Evolutionary conservation across 805 yeast genomes (phyloP), one percentile per base, ranked within the genome.

Genomic region (Candida tibetensis): DNA sequence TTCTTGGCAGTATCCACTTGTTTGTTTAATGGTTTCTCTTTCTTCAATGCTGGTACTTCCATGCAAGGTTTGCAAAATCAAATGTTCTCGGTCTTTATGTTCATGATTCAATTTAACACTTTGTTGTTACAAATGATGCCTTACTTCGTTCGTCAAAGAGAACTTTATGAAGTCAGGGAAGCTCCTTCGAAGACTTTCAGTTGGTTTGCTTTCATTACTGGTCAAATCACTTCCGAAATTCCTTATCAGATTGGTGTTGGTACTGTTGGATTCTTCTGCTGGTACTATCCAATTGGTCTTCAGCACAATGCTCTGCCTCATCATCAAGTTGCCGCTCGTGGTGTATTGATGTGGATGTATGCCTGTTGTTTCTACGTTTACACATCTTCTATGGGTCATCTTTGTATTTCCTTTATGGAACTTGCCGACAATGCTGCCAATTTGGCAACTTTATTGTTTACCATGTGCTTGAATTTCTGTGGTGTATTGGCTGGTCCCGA

Each of bases 31-130:
- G 95, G 95, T 30, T 85, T 85, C 58, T 74, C 86, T 4, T 81
- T 81, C 61, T 81, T 75, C 62, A 81, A 79, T 43, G 84, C 88
- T 25, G 75, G 57, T 39, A 71, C 71, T 7, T 57, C 47, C 34
- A 28, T 59, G 37, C 57, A 55, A 39, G 64, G 62, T n/a, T 45
- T 57, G 39, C 62, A 78, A 81, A 86, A 55, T 58, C 86, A 83
- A 66, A 80, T 85, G 88, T 77, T 83, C 50, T 70, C 89, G 2
- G 55, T 82, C 30, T 85, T 85, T 66, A 81, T 84, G 87, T 74
- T 79, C 51, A 55, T 77, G 28, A 70, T 77, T 49, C 65, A 74
- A 34, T 70, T 79, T 62, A 71, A 72, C 46, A 79, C 84, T 17
- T 52, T 80, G 49, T 54, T 79, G 34, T 77, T 80, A 46, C 89